Base-by-base conservation (phyloP, 176 grass and related monocot species). In the Musa beccarii region DNA sequence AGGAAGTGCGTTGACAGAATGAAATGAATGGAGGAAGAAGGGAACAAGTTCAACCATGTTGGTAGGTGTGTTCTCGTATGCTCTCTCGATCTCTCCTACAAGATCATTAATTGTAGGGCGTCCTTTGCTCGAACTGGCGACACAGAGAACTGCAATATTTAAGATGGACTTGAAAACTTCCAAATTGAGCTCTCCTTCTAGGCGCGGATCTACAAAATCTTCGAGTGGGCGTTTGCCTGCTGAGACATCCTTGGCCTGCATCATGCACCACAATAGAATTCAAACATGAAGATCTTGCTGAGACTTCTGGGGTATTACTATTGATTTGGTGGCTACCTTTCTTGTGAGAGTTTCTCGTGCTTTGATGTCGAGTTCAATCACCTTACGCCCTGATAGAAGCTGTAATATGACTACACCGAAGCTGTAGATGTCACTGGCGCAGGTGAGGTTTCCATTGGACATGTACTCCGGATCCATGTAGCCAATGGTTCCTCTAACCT, bases 381-480 rank as follows among this genome's bases (percentile, higher is more conserved):
- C 86, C 68, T 92, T 92, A 29, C 83, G 83, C 54, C 86, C 89
- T 49, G 89, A 89, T 2, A 92, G 76, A 52, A 92, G 76, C 26
- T 92, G 86, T 14, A 92, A 62, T 8, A 77, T 53, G 9, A 92
- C 89, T 1, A 89, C 82, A 22, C 89, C 89, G 49, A 92, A 92
- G 50, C 89, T 89, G 63, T 86, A 92, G 51, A 89, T 89, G 63
- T 92, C 89, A 52, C 86, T 89, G 15, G 86, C 12, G 61, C 79
- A 82, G 43, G 86, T 82, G 77, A 92, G 81, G 72, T 84, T 86
- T 19, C 81, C 85, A 75, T 86, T 78, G n/a, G 79, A 77, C 51
- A 92, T 89, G 84, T 86, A 89, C 54, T 92, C 89, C 0, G 89
- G 89, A 52, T 92, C 89, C 89, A 89, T 89, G 67, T 89, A 92